These are phyloP conservation scores for Setomelanomma holmii DNA, from an alignment of 2,329 filamentous ascomycete genomes.

Conservation along the genomic window DNA sequence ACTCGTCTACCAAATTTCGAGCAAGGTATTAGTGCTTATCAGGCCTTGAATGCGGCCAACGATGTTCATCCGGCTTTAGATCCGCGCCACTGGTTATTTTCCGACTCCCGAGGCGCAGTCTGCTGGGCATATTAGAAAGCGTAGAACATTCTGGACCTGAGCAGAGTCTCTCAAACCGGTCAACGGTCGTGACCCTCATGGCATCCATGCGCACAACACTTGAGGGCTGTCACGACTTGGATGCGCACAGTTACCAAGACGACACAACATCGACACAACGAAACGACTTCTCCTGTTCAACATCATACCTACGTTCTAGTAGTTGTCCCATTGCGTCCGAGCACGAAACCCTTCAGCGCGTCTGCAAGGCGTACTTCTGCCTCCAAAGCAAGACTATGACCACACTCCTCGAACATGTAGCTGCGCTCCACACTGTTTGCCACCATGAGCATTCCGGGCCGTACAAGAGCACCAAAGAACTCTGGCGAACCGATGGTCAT, in stretches of 20 bases:
- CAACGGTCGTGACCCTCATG: too few relatives aligned
- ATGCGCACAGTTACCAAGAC: too few relatives aligned
- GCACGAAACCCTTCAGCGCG: neutral
- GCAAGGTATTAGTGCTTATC: conserved; percentile 10
- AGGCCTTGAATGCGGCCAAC: conserved; percentile 4
- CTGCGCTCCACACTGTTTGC: neutral
- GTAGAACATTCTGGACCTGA: neutral
- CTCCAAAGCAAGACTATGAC: neutral
- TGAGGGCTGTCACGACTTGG: too few relatives aligned
- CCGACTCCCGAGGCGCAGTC: conserved; percentile 11
- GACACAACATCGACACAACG: too few relatives aligned
- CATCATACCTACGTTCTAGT: neutral
- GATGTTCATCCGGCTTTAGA: conserved; percentile 4
- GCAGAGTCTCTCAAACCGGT: too few relatives aligned
- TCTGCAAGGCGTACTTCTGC: neutral
- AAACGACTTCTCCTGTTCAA: neutral
- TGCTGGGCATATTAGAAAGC: neutral
- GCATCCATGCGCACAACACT: too few relatives aligned
- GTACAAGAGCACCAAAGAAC: neutral
- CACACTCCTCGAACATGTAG: neutral
- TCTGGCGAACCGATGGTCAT: neutral
- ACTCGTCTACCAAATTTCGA: neutral
- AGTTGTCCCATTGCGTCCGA: neutral
- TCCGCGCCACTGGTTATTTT: conserved; percentile 2
- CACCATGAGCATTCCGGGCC: neutral